Base-by-base conservation (phyloP, 1,284 basidiomycete species). In the Leccinum fallax region DNA sequence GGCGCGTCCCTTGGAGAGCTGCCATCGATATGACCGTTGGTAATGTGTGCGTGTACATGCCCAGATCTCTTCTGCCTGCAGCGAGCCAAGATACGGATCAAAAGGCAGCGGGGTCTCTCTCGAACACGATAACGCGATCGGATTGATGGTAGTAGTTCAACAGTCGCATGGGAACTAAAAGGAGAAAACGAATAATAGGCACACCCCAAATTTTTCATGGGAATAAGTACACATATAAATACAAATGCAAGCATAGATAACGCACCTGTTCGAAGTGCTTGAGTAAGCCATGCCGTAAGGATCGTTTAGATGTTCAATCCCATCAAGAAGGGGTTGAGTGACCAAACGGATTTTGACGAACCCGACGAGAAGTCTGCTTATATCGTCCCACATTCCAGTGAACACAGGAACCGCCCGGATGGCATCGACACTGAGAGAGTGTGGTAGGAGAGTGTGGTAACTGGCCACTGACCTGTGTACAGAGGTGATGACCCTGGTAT, bases 301-400 rank as follows among this genome's bases (percentile, higher is more conserved):
- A 16, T 13, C 6, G 11, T 51, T 10, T 5, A 16, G 26, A 28
- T n/a, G 26, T 51, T 51, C 49, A 28, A 51, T 28, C 51, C 36
- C 69, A 26, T 49, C 9, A 21, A 21, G 19, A 2, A 38, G 36
- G 34, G 26, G n/a, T 24, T 48, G 19, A 28, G 51, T 30, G n/a
- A 34, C 10, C 13, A 26, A 21, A 26, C 9, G 4, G 5, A 36
- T 2, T 16, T 16, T 13, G 0, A 32, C 5, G 4, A 6, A 11
- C n/a, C 16, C 11, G 8, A 55, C 1, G 15, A 54, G 13, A 15
- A 7, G 19, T 24, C 2, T 4, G 9, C 9, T 67, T 69, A 71
- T 65, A 69, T 59, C 3, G 3, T 38, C 11, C 6, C 5, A 16
- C 3, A 13, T 53, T 68, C 64, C 67, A 53, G 60, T 70, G 40